Conservation (phyloP, 371 early-diverging fungal genomes). For the Caulochytrium protostelioides region DNA sequence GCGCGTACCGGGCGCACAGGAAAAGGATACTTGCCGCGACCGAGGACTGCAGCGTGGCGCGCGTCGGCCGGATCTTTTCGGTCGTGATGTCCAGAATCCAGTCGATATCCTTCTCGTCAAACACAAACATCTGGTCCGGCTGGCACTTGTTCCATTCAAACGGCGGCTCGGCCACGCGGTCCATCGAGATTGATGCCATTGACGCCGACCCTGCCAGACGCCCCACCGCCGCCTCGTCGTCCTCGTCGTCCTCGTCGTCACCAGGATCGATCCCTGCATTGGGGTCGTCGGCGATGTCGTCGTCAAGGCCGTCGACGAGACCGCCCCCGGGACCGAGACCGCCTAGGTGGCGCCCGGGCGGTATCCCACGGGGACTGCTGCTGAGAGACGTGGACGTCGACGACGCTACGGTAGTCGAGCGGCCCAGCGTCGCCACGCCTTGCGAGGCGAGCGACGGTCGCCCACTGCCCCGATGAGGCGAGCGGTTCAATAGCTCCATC, state of each 20-base stretch:
- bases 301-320: background rate
- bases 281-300: background rate
- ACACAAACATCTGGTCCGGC: conserved; percentile 78
- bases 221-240: background rate
- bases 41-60: conserved; percentile 26
- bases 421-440: no score
- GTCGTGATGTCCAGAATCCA: conserved; percentile 48
- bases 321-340: no score
- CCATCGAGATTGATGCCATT: background rate
- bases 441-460: no score
- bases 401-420: no score
- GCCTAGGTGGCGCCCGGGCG: no score
- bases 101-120: conserved; percentile 40
- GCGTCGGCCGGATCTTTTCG: conserved; percentile 30
- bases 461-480: no score
- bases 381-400: no score
- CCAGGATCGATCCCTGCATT: background rate
- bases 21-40: conserved; percentile 67
- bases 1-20: conserved; percentile 65
- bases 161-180: background rate
- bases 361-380: no score
- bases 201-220: background rate
- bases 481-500: no score
- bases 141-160: conserved; percentile 57
- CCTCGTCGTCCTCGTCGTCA: background rate